These are phyloP conservation scores for Phytomonas sp. DNA, from an alignment of 208 protist genomes.

Conservation along the genomic window DNA sequence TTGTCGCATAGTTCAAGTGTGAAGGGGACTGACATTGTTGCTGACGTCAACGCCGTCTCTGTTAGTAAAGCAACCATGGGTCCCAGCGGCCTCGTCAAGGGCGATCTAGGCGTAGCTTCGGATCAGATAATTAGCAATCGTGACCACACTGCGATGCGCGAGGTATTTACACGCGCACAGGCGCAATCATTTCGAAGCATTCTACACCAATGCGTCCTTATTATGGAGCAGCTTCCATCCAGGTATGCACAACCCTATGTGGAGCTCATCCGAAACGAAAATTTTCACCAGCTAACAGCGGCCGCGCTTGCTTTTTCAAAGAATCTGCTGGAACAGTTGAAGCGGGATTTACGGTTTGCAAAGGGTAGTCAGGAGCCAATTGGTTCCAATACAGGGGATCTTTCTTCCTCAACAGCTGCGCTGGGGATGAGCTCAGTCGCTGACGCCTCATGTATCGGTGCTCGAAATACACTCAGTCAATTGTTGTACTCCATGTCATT, in stretches of 20 bases:
- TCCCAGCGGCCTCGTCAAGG: neutral
- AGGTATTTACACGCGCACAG: conserved; percentile 25
- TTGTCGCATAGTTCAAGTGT: neutral
- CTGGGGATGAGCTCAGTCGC: neutral
- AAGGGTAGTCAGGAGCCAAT: neutral
- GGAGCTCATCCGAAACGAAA: conserved; percentile 35
- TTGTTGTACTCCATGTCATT: neutral
- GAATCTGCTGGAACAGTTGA: conserved; percentile 31
- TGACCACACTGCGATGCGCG: neutral
- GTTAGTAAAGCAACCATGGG: neutral
- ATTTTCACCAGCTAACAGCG: conserved; percentile 24
- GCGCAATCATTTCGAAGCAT: conserved; percentile 30
- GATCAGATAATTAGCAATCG: neutral
- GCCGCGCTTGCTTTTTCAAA: conserved; percentile 41
- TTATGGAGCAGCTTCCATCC: conserved; percentile 53
- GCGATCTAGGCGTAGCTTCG: neutral
- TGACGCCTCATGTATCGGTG: neutral
- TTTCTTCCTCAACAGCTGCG: neutral
- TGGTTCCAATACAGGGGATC: neutral
- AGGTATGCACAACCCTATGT: conserved; percentile 37
- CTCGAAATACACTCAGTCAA: neutral
- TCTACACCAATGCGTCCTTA: conserved; percentile 39
- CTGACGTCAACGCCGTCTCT: neutral
- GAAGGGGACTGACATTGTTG: neutral
- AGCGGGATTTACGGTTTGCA: conserved; percentile 16